Conservation (phyloP, 768 basidiomycete species). For the Plicaturopsis crispa region DNA sequence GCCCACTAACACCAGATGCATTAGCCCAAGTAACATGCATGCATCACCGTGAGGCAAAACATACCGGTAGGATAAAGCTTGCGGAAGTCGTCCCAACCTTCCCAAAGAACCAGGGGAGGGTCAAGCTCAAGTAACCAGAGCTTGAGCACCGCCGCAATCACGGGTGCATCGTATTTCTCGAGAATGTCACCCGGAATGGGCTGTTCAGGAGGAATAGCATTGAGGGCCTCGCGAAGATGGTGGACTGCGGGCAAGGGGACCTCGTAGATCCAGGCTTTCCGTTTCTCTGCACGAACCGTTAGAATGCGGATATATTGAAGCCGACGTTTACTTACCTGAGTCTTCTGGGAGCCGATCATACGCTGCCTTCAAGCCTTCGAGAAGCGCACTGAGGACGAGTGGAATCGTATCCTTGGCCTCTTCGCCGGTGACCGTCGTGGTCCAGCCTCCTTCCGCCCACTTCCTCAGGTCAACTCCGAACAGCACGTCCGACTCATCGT, state of each 20-base stretch:
- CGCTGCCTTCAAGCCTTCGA: conserved; percentile 54
- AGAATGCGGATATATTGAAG: neutral
- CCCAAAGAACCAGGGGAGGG: conserved; percentile 78
- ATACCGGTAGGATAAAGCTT: conserved; percentile 71
- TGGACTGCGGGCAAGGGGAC: conserved; percentile 80
- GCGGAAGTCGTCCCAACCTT: conserved; percentile 88
- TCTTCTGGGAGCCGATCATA: conserved; percentile 59
- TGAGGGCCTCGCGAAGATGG: conserved; percentile 78
- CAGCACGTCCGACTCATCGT: conserved; percentile 77
- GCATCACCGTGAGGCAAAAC: conserved; percentile 9
- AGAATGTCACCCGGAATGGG: conserved; percentile 49
- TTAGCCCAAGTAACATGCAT: neutral
- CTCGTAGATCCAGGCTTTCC: conserved; percentile 94
- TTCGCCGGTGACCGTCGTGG: conserved; percentile 42
- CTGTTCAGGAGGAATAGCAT: conserved; percentile 41
- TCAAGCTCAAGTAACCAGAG: conserved; percentile 90
- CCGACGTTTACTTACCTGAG: conserved; percentile 48
- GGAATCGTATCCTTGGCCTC: conserved; percentile 62
- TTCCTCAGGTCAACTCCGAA: conserved; percentile 89
- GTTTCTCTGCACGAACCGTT: conserved; percentile 46
- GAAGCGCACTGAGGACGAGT: conserved; percentile 61
- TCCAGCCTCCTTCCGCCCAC: conserved; percentile 86
- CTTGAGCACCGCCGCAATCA: conserved; percentile 80
- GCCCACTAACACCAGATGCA: conserved; percentile 33
- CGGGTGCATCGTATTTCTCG: conserved; percentile 74